A percentile compares a stretch with the other conserved stretches of the same genome.
Conservation (phyloP, 306 rosid species). For the Arachis stenosperma region DNA sequence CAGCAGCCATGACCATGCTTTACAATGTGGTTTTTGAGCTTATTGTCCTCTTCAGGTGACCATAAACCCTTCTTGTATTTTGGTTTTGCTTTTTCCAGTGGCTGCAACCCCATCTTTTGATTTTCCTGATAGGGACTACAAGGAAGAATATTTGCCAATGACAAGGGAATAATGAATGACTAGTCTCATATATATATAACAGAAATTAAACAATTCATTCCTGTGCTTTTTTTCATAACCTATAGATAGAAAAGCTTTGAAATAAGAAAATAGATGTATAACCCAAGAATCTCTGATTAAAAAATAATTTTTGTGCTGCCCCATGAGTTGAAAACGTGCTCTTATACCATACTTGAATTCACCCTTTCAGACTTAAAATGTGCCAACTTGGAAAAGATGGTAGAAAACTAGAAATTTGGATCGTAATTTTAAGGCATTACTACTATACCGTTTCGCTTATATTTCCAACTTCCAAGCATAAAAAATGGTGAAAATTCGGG, state of each 20-base stretch:
- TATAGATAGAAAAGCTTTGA: constrained; percentile 30
- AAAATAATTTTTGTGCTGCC: constrained; percentile 2
- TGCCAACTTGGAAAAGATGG: constrained; percentile 28
- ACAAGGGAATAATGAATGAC: constrained; percentile 32
- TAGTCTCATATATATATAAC: constrained; percentile 12
- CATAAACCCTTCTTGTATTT: constrained; percentile 86
- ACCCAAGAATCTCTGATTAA: constrained; percentile 12
- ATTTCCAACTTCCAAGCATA: background rate
- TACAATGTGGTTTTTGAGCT: constrained; percentile 66
- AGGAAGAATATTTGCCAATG: constrained; percentile 29
- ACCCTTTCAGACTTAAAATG: constrained; percentile 35
- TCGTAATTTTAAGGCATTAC: constrained; percentile 6
- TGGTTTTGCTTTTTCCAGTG: constrained; percentile 63
- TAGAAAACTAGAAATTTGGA: constrained; percentile 6
- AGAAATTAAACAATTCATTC: constrained; percentile 19
- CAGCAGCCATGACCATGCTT: constrained; percentile 85
- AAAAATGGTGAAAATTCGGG: no score
- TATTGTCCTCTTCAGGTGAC: constrained; percentile 98
- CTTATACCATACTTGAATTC: constrained; percentile 31
- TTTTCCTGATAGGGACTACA: constrained; percentile 15
- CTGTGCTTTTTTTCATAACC: constrained; percentile 3
- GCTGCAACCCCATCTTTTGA: constrained; percentile 66
- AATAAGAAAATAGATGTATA: constrained; percentile 35
- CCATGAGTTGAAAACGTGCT: constrained; percentile 41
- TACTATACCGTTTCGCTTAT: background rate